phyloP scores from a whole-genome alignment of 2,329 filamentous ascomycete genomes.

The Fonsecaea nubica region DNA sequence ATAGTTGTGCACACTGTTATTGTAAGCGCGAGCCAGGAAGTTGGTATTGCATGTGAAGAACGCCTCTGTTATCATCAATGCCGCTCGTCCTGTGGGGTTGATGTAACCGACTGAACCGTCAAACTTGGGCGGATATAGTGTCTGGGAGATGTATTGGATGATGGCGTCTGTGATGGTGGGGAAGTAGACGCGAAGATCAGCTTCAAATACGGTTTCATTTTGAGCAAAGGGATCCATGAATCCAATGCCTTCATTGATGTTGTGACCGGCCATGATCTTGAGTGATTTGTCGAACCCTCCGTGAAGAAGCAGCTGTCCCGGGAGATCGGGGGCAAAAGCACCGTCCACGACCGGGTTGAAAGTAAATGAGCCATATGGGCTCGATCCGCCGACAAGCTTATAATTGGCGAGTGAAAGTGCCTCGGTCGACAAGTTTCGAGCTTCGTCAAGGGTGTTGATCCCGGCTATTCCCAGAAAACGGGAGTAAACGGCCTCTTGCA shows the following conservation, averaged over 20 bases:
- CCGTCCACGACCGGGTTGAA: conserved; percentile 58
- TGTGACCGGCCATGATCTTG: conserved; percentile 55
- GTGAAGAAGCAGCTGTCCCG: conserved; percentile 51
- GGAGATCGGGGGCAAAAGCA: conserved; percentile 55
- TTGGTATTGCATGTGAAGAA: conserved; percentile 60
- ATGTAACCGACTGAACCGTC: conserved; percentile 57
- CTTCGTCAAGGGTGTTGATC: conserved; percentile 51
- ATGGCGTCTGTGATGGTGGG: conserved; percentile 41
- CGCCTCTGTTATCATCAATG: conserved; percentile 52
- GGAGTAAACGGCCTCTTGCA: conserved; percentile 49
- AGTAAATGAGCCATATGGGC: conserved; percentile 50
- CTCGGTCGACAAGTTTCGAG: conserved; percentile 53
- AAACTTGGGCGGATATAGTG: conserved; percentile 60
- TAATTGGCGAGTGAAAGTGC: conserved; percentile 50
- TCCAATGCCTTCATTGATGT: conserved; percentile 50
- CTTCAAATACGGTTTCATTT: conserved; percentile 38
- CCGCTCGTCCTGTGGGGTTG: conserved; percentile 51
- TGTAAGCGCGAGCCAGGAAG: conserved; percentile 58
- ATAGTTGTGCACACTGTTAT: conserved; percentile 59
- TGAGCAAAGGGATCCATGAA: conserved; percentile 48
- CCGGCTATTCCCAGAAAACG: conserved; percentile 51
- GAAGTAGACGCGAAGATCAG: conserved; percentile 39
- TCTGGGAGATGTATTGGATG: conserved; percentile 53
- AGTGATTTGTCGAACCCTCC: conserved; percentile 55
- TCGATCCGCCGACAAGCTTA: conserved; percentile 47